Evolutionary conservation across 2,329 filamentous ascomycete species (phyloP).

Genomic region (Claviceps pusilla): DNA sequence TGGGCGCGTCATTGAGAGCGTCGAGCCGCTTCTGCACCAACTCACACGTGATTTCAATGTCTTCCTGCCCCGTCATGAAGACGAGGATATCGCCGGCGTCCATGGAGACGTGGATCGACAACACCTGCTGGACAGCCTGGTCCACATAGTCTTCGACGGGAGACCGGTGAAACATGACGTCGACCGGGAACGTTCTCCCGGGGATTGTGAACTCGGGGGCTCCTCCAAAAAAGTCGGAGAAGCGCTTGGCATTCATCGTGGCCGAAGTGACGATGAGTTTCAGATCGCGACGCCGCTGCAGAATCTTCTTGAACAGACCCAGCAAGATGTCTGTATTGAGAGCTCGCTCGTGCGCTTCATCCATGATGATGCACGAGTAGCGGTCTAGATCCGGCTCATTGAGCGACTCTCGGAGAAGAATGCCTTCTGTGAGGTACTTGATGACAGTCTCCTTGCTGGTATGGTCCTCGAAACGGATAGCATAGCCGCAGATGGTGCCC

Average conservation of each 20-base stretch:
- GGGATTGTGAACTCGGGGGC: slow-evolving; percentile 95
- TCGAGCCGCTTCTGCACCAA: slow-evolving; percentile 75
- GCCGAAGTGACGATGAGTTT: slow-evolving; percentile 97
- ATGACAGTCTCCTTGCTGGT: slow-evolving; percentile 90
- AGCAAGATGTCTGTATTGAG: slow-evolving; percentile 95
- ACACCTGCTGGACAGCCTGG: slow-evolving; percentile 85
- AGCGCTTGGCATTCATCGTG: slow-evolving; percentile 95
- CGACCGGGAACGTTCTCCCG: slow-evolving; percentile 89
- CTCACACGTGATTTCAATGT: slow-evolving; percentile 94
- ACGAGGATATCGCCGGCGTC: slow-evolving; percentile 85
- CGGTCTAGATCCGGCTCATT: slow-evolving; percentile 86
- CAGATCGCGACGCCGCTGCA: slow-evolving; percentile 74
- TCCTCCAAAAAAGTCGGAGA: slow-evolving; percentile 89
- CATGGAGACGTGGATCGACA: slow-evolving; percentile 93
- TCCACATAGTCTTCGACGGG: slow-evolving; percentile 98
- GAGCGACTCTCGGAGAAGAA: slow-evolving; percentile 80
- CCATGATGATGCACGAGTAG: slow-evolving; percentile 98
- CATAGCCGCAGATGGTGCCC: slow-evolving; percentile 80
- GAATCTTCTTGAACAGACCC: slow-evolving; percentile 93
- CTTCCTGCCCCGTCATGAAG: slow-evolving; percentile 98
- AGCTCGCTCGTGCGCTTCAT: slow-evolving; percentile 93
- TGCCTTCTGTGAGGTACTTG: slow-evolving; percentile 99
- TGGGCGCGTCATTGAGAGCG: slow-evolving; percentile 83
- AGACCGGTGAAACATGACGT: slow-evolving; percentile 87
- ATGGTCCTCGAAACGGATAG: slow-evolving; percentile 96